phyloP scores from a whole-genome alignment of 768 basidiomycete genomes.

The Hygrocybe coccinea region DNA sequence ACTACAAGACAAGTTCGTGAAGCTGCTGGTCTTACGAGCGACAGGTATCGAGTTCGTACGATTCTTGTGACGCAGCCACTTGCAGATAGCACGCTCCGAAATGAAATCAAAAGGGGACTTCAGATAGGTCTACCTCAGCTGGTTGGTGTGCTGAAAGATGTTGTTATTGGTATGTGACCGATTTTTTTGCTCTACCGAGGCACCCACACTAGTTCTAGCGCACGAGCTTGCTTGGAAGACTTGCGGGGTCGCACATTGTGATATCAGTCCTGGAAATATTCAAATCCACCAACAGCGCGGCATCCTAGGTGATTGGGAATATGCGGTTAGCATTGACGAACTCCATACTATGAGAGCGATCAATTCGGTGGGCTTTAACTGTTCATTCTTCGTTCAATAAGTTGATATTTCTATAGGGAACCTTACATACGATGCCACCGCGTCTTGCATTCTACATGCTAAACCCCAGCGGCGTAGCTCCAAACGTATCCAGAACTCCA shows the following conservation, averaged over 20 bases:
- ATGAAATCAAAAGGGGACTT: not conserved
- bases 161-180: constrained; percentile 4
- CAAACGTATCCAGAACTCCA: constrained; percentile 1
- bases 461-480: not conserved
- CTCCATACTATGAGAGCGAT: not conserved
- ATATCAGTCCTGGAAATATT: constrained; percentile 9
- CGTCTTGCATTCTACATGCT: constrained; percentile 6
- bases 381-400: not conserved
- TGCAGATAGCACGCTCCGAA: constrained; percentile 1
- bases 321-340: not conserved
- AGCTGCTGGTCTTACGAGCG: constrained; percentile 1
- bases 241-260: constrained; percentile 4
- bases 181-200: not conserved
- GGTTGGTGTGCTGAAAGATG: constrained; percentile 6
- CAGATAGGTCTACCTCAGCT: too few species aligned
- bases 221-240: constrained; percentile 4
- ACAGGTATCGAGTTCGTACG: constrained; percentile 5
- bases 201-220: too few species aligned
- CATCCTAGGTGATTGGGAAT: constrained; percentile 6
- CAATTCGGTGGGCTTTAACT: constrained; percentile 2
- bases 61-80: constrained; percentile 10
- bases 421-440: constrained; percentile 6
- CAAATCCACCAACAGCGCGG: constrained; percentile 4
- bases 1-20: constrained; percentile 7
- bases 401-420: constrained; percentile 1